Percentiles rank a stretch among this genome's conserved stretches.
phyloP scores from a whole-genome alignment of 75 land plant genomes.

The Chamaecyparis obtusa region DNA sequence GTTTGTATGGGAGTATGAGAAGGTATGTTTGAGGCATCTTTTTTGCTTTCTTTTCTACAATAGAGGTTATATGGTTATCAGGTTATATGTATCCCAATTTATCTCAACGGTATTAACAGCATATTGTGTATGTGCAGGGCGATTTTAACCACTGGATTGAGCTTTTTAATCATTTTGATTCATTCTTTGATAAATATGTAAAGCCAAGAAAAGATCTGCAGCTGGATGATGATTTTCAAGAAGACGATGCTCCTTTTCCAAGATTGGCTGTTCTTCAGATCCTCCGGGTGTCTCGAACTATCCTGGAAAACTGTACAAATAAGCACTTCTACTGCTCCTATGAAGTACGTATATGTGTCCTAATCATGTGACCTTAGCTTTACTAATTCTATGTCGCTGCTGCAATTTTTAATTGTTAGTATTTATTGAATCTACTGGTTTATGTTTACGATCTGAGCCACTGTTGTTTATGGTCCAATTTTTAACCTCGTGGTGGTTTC shows the following conservation, averaged over 20 bases:
- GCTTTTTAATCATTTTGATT: slow-evolving; percentile 85
- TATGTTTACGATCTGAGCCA: background rate
- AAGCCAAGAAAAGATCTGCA: slow-evolving; percentile 84
- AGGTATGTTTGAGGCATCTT: slow-evolving; percentile 41
- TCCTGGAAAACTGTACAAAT: slow-evolving; percentile 88
- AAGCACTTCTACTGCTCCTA: slow-evolving; percentile 77
- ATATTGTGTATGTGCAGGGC: slow-evolving; percentile 59
- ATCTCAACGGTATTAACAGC: background rate
- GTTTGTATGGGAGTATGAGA: slow-evolving; percentile 88
- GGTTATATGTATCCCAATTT: too few relatives aligned
- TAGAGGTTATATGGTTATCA: slow-evolving; percentile 9
- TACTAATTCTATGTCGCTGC: background rate
- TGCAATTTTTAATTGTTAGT: slow-evolving; percentile 2
- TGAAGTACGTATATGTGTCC: slow-evolving; percentile 50
- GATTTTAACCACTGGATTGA: slow-evolving; percentile 98
- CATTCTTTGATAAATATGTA: slow-evolving; percentile 77
- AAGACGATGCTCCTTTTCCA: slow-evolving; percentile 64
- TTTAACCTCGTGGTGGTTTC: too few relatives aligned
- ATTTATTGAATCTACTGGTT: background rate
- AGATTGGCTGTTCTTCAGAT: slow-evolving; percentile 84
- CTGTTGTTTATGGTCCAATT: too few relatives aligned
- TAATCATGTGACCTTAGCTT: background rate
- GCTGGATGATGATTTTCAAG: slow-evolving; percentile 64
- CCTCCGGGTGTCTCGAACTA: slow-evolving; percentile 74
- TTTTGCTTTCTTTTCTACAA: background rate